Evolutionary conservation across 768 basidiomycete species (phyloP).

Genomic region (Amanita fuliginea): DNA sequence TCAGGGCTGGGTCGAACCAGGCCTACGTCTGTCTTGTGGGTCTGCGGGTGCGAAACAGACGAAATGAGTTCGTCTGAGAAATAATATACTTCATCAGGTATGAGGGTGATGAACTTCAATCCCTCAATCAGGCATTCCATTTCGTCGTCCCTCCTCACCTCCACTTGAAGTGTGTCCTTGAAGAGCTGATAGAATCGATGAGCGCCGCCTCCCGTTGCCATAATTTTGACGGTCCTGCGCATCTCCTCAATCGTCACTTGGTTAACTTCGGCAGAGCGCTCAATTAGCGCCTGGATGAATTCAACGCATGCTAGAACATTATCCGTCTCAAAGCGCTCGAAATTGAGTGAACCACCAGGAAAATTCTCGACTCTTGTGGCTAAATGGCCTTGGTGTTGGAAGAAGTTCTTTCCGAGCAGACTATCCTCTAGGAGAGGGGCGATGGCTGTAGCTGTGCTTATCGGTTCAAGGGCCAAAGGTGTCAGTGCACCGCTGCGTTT

Average conservation of each 20-base stretch:
- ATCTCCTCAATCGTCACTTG: slow-evolving; percentile 84
- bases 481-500: slow-evolving; percentile 69
- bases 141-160: slow-evolving; percentile 88
- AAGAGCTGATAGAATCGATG: slow-evolving; percentile 89
- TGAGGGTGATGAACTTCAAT: slow-evolving; percentile 89
- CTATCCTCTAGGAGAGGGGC: slow-evolving; percentile 25
- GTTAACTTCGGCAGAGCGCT: slow-evolving; percentile 76
- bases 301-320: slow-evolving; percentile 74
- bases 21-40: slow-evolving; percentile 8
- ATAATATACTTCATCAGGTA: slow-evolving; percentile 96
- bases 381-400: slow-evolving; percentile 45
- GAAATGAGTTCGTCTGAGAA: slow-evolving; percentile 97
- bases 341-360: slow-evolving; percentile 95
- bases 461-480: slow-evolving; percentile 60
- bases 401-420: slow-evolving; percentile 50
- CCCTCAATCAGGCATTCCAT: slow-evolving; percentile 99
- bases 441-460: slow-evolving; percentile 21
- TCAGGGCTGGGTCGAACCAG: slow-evolving; percentile 85
- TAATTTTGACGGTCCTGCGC: slow-evolving; percentile 88
- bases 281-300: slow-evolving; percentile 83
- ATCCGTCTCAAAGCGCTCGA: slow-evolving; percentile 92
- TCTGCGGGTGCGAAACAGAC: slow-evolving; percentile 28
- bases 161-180: slow-evolving; percentile 61
- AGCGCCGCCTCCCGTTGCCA: slow-evolving; percentile 97
- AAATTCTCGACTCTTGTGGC: slow-evolving; percentile 37